Base-by-base conservation (phyloP, 2,329 filamentous ascomycete genomes). In the Pseudodiploospora longispora region DNA sequence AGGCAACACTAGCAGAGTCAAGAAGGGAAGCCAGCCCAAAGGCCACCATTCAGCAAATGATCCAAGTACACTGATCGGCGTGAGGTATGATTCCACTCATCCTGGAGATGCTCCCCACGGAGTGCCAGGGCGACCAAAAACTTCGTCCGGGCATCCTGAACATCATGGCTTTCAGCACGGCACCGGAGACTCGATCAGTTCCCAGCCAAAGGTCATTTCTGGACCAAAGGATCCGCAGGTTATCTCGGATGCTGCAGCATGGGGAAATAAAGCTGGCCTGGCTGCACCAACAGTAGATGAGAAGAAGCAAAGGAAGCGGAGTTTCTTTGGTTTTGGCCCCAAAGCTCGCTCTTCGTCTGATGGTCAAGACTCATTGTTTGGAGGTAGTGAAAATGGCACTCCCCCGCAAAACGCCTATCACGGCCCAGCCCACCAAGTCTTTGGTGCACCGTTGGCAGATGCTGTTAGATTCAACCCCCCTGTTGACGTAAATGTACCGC, bases 391-490 rank as follows among this genome's bases (percentile, higher is more conserved):
- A 41, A 67, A 62, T 10, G 68, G 64, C 19, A 74, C 69, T 19
- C 64, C 62, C 42, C 56, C 53, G 36, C 66, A 68, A 32, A 64
- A 59, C 48, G 63, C 66, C 43, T 71, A 68, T 48, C 68, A 66
- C 47, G 77, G 79, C 10, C 73, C 80, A 1, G 66, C 82, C 10
- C 75, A 82, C 33, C 78, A 85, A 45, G 86, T 88, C 4, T 98
- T 98, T 61, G 93, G 93, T 3, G 84, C 87, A 30, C 80, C 87
- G 5, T 69, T 98, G 42, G 80, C 80, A 6, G 91, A 97, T 57
- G 93, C 93, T 28, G 90, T 95, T 6, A 80, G 86, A 47, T 86
- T 78, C 59, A 90, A 86, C 54, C 75, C 81, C 9, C 90, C 89
- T 0, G 65, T 71, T 9, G 86, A 88, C 45, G 73, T 87, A 37